Evolutionary conservation across 2,329 filamentous ascomycete species (phyloP), one percentile per base, ranked within the genome.

Genomic region (Penicillium paneum): DNA sequence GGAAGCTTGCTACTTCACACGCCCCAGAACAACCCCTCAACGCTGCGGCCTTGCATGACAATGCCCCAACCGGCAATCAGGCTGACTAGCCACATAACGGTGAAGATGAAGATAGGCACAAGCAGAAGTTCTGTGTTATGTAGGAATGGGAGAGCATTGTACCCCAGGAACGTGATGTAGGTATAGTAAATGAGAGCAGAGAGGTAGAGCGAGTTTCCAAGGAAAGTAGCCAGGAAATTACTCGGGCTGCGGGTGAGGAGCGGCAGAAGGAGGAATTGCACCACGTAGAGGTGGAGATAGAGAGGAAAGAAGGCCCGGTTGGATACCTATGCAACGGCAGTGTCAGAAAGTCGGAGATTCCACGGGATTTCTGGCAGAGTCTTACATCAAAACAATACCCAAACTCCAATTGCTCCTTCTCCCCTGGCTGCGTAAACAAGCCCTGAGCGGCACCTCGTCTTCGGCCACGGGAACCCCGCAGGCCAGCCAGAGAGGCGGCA

Each of bases 331-430:
- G 15, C 17, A 29, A n/a, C 15, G 44, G 10, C n/a, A 29, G 19
- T 39, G 49, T 47, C 11, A 42, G 48, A 41, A 13, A 5, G 19
- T 32, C 8, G 6, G 8, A n/a, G 6, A n/a, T 29, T n/a, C n/a
- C 28, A 40, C 29, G 6, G 29, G 17, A n/a, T 21, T 15, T 15
- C 12, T 42, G n/a, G n/a, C 31, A 19, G 10, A n/a, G 28, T 34
- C 78, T 67, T 63, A 84, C 85, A 74, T 88, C 85, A 72, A 87
- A 88, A 69, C 85, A 88, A 67, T 88, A 88, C 49, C 85, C 85
- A 72, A 88, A 88, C 66, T 88, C 85, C 57, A 88, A 70, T 56
- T 81, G 81, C 51, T 87, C 84, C 29, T 79, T 80, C 58, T 77
- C 75, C 10, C 74, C 76, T 0, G 80, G 78, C 50, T 83, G 80